Evolutionary conservation across 164 flowering plant genomes (phyloP), one percentile per base, ranked within the genome.

Genomic region (Vitis rotundifolia): DNA sequence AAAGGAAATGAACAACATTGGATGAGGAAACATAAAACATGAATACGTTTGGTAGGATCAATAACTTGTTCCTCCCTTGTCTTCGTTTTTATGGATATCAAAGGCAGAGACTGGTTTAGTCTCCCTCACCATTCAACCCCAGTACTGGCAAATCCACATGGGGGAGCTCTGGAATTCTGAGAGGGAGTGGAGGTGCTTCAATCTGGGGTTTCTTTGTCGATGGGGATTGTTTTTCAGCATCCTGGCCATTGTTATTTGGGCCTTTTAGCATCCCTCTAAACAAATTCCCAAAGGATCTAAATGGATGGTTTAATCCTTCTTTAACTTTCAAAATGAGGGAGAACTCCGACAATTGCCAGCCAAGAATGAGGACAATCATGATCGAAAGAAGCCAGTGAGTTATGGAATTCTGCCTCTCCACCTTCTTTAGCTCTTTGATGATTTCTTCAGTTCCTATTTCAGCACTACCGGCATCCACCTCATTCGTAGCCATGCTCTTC

Each of bases 341-440:
- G 26, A 88, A 86, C 77, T 93, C 93, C 0, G 97, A 91, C 7
- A 89, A n/a, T 62, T 90, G 94, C 95, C 98, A 91, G 31, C 76
- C 74, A 0, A 84, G 61, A 2, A 92, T 91, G 51, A 87, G 75
- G 1, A 82, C 73, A 29, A 93, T 90, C 88, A 89, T 71, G 57
- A 59, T 73, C 0, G 95, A 84, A 6, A 93, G 84, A 58, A 93
- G 86, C 54, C 89, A 84, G 28, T 93, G 94, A 8, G 97, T 93
- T 28, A 82, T 66, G 0, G 59, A 16, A 52, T 93, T 93, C 82
- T 91, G 98, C 73, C 68, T 91, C 84, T 77, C 78, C 68, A 93
- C 68, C 54, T 78, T 76, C 68, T 73, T 82, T 3, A 93, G 79
- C 78, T 88, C 97, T 72, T 79, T 85, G 14, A 82, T 64, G 56